Percentiles rank a stretch among this genome's conserved stretches.
These are phyloP conservation scores for Inga laurina DNA, from an alignment of 306 rosid genomes.

Conservation along the genomic window DNA sequence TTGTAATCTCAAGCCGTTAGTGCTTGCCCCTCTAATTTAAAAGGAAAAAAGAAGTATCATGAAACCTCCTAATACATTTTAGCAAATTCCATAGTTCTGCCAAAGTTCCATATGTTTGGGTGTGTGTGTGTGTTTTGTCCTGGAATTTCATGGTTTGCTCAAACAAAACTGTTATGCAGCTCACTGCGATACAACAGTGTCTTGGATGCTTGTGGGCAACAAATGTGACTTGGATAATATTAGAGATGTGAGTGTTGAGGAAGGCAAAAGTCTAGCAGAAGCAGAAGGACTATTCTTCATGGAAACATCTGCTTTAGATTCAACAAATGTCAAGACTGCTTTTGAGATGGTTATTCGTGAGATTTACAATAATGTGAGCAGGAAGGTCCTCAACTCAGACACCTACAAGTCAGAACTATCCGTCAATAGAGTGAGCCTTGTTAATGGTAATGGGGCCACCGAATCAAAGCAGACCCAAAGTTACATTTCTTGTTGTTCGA, in stretches of 20 bases:
- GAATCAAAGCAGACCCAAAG: slow-evolving; percentile 58
- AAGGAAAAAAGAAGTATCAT: background rate
- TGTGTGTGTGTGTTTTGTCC: background rate
- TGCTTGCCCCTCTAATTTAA: no score
- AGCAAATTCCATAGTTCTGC: background rate
- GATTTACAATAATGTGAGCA: slow-evolving; percentile 87
- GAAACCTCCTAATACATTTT: background rate
- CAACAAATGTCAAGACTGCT: slow-evolving; percentile 82
- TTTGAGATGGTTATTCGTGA: slow-evolving; percentile 87
- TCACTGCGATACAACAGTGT: slow-evolving; percentile 90
- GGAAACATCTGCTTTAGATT: slow-evolving; percentile 93
- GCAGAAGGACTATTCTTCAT: slow-evolving; percentile 90
- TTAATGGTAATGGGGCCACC: slow-evolving; percentile 52
- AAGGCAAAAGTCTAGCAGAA: slow-evolving; percentile 89
- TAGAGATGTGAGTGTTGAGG: slow-evolving; percentile 79
- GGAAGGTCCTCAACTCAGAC: slow-evolving; percentile 90
- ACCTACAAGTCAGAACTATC: slow-evolving; percentile 93
- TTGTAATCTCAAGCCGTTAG: no score
- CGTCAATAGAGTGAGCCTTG: slow-evolving; percentile 86
- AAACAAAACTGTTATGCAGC: slow-evolving; percentile 56
- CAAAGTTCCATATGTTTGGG: background rate
- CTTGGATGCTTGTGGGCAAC: slow-evolving; percentile 92
- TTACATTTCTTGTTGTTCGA: slow-evolving; percentile 81
- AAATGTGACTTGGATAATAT: slow-evolving; percentile 84
- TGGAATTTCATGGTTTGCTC: background rate